Conservation (phyloP, 2,329 filamentous ascomycete genomes). For the Ophiocordyceps australis region DNA sequence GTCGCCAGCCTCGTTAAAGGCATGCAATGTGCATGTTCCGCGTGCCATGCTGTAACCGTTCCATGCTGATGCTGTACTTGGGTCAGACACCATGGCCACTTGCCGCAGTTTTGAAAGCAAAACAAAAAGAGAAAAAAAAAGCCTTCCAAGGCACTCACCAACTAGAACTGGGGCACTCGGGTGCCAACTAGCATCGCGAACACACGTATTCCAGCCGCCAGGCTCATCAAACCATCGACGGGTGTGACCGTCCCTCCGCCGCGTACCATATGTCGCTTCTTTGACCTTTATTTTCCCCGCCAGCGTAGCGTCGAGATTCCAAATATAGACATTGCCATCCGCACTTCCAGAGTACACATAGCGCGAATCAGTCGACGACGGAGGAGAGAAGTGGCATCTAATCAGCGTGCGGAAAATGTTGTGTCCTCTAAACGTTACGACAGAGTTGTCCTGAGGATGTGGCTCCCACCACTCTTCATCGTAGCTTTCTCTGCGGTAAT, state of each 20-base stretch:
- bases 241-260: slow-evolving; percentile 33
- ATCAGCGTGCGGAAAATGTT: slow-evolving; percentile 79
- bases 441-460: slow-evolving; percentile 68
- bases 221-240: slow-evolving; percentile 39
- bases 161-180: slow-evolving; percentile 66
- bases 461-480: slow-evolving; percentile 39
- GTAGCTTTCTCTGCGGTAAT: slow-evolving; percentile 56
- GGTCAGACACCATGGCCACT: no score
- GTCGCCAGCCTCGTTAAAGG: slow-evolving; percentile 49
- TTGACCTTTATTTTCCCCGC: slow-evolving; percentile 65
- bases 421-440: slow-evolving; percentile 89
- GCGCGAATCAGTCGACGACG: slow-evolving; percentile 66
- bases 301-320: slow-evolving; percentile 79
- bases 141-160: slow-evolving; percentile 28
- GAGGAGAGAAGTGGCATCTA: slow-evolving; percentile 85
- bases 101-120: no score
- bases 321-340: slow-evolving; percentile 80
- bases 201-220: slow-evolving; percentile 54
- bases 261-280: slow-evolving; percentile 44
- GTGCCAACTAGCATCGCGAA: slow-evolving; percentile 84
- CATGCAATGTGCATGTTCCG: slow-evolving; percentile 63
- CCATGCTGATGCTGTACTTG: slow-evolving; percentile 62
- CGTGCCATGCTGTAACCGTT: slow-evolving; percentile 57
- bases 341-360: slow-evolving; percentile 89
- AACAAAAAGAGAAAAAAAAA: no score